phyloP scores from a whole-genome alignment of 371 early-diverging fungal genomes.

The Chytridium lagenaria region DNA sequence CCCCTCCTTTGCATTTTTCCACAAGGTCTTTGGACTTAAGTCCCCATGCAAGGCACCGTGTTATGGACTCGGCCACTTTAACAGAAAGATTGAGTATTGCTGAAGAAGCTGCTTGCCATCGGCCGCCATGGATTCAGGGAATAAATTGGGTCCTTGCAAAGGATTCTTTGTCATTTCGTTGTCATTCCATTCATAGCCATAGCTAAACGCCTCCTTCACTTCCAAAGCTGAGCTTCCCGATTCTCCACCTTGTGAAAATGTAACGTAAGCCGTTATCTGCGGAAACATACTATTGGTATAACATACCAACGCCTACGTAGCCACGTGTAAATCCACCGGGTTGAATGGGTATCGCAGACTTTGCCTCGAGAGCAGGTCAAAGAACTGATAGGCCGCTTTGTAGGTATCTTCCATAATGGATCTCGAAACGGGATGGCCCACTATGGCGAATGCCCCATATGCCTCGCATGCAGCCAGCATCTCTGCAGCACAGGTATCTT shows the following conservation, averaged over 20 bases:
- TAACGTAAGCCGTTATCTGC: not conserved
- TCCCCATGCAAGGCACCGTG: conserved; percentile 38
- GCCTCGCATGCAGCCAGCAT: not conserved
- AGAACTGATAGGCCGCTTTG: conserved; percentile 16
- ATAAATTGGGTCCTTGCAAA: conserved; percentile 59
- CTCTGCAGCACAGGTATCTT: conserved; percentile 8
- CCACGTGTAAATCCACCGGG: conserved; percentile 60
- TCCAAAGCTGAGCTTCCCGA: conserved; percentile 60
- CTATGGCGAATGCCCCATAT: not conserved
- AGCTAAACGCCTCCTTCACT: conserved; percentile 62
- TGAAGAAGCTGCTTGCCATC: conserved; percentile 24
- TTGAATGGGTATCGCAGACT: conserved; percentile 22
- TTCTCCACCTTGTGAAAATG: conserved; percentile 50
- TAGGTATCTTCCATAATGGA: not conserved
- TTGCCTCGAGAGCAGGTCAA: conserved; percentile 17
- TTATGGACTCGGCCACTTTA: conserved; percentile 43
- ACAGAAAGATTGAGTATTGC: conserved; percentile 47
- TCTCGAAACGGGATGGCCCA: not conserved
- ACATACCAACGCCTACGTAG: conserved; percentile 44
- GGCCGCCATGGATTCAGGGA: conserved; percentile 41
- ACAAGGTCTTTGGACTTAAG: conserved; percentile 36
- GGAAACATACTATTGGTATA: not conserved
- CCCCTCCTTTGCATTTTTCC: conserved; percentile 42
- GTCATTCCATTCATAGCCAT: conserved; percentile 54
- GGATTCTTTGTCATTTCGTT: conserved; percentile 38